Evolutionary conservation across 805 yeast species (phyloP), one percentile per base, ranked within the genome.

Genomic region (Metschnikowia noctiluminum): DNA sequence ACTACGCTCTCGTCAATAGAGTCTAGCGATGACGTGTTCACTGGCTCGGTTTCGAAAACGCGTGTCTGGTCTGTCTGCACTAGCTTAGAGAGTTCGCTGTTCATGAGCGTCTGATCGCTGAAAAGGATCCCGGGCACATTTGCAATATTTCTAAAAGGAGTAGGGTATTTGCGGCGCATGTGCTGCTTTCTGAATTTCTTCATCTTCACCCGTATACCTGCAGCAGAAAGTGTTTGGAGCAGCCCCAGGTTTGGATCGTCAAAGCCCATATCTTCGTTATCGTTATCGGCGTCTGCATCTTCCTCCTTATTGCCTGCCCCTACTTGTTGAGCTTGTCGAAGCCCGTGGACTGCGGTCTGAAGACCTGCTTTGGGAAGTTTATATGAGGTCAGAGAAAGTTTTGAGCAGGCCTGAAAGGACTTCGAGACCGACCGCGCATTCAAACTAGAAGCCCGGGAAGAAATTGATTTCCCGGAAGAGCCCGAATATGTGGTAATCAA

Each of bases 321-420:
- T 8, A 45, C 37, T 13, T 52, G 52, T 38, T 40, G 40, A 14
- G 50, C 48, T 26, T 42, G 51, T 30, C 58, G 42, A 9, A 51
- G 48, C 0, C 90, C 87, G 61, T 80, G 76, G 0, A 86, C 84
- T 6, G 85, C 67, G 0, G 90, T 77, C 45, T 78, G 85, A 0
- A 87, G 59, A 0, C 94, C 94, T 28, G 77, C 58, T 48, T 82
- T 70, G 0, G 94, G 94, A 6, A 86, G 59, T 1, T 70, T 63
- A 52, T 77, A 70, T n/a, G 78, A 52, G 26, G 82, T 49, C 51
- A 74, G 65, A 13, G 84, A 70, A 50, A 84, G 40, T 41, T 64
- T 65, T 9, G 68, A 53, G 45, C 52, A 63, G 44, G 52, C 60
- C 42, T 54, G 57, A 30, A 54, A 50, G 37, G 56, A 63, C 44